phyloP scores from a whole-genome alignment of 352 stramenopile species.

The Phytophthora tentaculata region DNA sequence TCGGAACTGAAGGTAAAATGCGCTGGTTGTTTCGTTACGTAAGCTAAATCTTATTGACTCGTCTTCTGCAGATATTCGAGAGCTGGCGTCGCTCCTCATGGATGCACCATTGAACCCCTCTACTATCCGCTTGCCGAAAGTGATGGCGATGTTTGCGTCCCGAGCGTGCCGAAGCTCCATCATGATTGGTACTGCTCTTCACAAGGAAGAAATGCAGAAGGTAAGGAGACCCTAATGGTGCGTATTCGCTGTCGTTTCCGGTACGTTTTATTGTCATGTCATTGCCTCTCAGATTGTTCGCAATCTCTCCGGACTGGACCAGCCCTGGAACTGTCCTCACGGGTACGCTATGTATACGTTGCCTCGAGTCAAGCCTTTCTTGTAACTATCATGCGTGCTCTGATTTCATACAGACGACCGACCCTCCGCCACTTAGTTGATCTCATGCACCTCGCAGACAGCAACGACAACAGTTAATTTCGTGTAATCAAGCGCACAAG shows the following conservation, averaged over 20 bases:
- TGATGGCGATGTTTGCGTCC: constrained; percentile 96
- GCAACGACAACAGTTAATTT: constrained; percentile 24
- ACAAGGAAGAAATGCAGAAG: constrained; percentile 92
- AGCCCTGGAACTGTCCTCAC: constrained; percentile 97
- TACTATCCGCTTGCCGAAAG: constrained; percentile 91
- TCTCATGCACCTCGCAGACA: constrained; percentile 50
- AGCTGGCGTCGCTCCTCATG: constrained; percentile 85
- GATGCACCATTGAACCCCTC: constrained; percentile 60
- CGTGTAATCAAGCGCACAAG: constrained; percentile 17
- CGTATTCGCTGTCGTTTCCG: no score
- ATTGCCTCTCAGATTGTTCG: constrained; percentile 70
- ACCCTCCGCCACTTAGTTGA: constrained; percentile 83
- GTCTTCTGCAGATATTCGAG: constrained; percentile 76
- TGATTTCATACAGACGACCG: constrained; percentile 47
- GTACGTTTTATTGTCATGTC: no score
- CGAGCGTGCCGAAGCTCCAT: constrained; percentile 94
- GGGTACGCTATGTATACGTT: constrained; percentile 54
- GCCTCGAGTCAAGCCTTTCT: not conserved
- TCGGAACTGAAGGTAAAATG: constrained; percentile 77
- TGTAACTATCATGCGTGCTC: not conserved
- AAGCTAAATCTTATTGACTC: not conserved
- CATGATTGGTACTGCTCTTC: constrained; percentile 97
- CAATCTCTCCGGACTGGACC: constrained; percentile 91
- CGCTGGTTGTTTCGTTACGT: not conserved
- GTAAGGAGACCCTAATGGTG: constrained; percentile 43